Evolutionary conservation across 2,329 filamentous ascomycete genomes (phyloP), one percentile per base, ranked within the genome.

Genomic region (Penicillium sp.): DNA sequence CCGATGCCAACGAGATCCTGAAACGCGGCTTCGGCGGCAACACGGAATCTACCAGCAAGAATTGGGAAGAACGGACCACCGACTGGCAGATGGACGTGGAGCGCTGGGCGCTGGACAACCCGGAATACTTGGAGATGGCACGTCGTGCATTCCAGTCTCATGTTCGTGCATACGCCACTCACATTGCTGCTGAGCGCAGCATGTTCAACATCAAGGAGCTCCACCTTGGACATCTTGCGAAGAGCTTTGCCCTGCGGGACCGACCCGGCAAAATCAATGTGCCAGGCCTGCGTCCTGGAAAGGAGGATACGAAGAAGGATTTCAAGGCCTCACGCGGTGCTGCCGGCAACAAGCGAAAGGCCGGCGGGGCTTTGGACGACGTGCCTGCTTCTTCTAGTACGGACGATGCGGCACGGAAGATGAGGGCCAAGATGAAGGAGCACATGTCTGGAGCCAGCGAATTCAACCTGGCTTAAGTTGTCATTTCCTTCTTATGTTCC

Each of bases 171-270:
- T 98, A 98, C 61, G 88, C 92, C 2, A 98, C 92, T 0, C 92
- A 98, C 64, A 78, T 90, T 17, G 82, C 85, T 18, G 81, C 82
- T 29, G 92, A 98, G 68, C 76, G 92, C 35, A 71, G 72, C 35
- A 89, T 84, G 60, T 98, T 98, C 62, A 85, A 96, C 62, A 93
- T 95, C 64, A 88, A 86, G 43, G 79, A 85, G 55, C 69, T 98
- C 31, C 92, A 98, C 62, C 69, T 96, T 6, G 92, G 92, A 2
- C 92, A 98, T 70, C 71, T 92, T 48, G 90, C 90, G 6, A 98
- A 98, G 71, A 86, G 84, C 16, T 98, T 94, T 60, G 92, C 82
- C 1, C 68, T 98, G 50, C 76, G 93, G 47, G 92, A 98, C 62
- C 80, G 86, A 20, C 92, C 92, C 0, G 84, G 84, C 4, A 84